Evolutionary conservation across 805 yeast genomes (phyloP), one percentile per base, ranked within the genome.

Genomic region (Cyberlindnera japonica): DNA sequence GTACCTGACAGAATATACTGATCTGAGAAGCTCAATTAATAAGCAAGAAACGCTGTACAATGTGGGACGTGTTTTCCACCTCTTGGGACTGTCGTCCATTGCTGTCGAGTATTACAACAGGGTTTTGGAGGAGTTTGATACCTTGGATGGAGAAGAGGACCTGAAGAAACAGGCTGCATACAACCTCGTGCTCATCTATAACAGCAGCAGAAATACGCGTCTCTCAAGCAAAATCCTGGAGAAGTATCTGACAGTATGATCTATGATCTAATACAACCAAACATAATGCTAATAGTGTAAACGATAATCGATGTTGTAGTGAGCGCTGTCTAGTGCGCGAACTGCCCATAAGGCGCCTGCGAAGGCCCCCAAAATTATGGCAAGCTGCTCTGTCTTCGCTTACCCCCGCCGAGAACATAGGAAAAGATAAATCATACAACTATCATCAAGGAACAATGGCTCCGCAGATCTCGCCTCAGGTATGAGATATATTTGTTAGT

Each of bases 111-210:
- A 81, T 54, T 93, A 93, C 58, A 75, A 83, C 30, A 73, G 71
- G 40, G 96, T 85, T 2, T 60, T 89, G 33, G 38, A 14, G 2
- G 57, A 51, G 22, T 57, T 59, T 19, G 67, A 38, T 1, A 58
- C 50, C 16, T 51, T 56, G 17, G 68, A 65, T 21, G 59, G 57
- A 12, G 80, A 75, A 35, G 77, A 73, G 35, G 86, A 82, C 57
- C 55, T 90, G 45, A 78, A 73, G 59, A 64, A 67, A 49, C 95
- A 87, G 48, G 85, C 96, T 0, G 97, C 97, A 1, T 88, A 90
- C 56, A 91, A 91, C 55, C 64, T 89, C 50, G 72, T 80, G 23
- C 69, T 82, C 52, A 83, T 91, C 18, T 91, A 87, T 61, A 79
- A 79, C 43, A 68, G 74, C 48, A 81, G 81, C 56, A 95, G 95